Base-by-base conservation (phyloP, 2,329 filamentous ascomycete genomes). In the Colletotrichum eleusines region DNA sequence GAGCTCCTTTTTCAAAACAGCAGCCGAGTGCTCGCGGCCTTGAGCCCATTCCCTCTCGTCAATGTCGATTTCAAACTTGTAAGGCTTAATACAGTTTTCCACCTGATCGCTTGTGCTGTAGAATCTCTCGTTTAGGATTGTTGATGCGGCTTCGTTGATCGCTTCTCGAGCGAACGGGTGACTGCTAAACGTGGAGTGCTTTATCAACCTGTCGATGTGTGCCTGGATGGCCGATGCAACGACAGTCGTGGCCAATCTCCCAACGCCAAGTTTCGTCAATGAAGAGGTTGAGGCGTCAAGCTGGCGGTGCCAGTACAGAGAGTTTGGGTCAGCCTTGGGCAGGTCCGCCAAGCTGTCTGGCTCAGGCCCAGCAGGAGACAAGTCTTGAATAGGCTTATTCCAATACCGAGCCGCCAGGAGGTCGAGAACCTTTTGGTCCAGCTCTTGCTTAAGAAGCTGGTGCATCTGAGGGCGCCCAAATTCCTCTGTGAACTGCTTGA, bases 61-160 rank as follows among this genome's bases (percentile, higher is more conserved):
- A 54, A 99, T 91, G 76, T 99, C 96, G 69, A 99, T 97, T 73
- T 98, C 94, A 75, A 95, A 98, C 79, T 99, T 99, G 85, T 95
- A 99, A 0, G 97, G 96, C 81, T 99, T 99, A 82, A 99, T 97
- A 79, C 95, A 99, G 78, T 98, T 98, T 81, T 99, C 96, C 1
- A 99, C 93, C 81, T 98, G 96, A 77, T 99, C 97, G 73, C 93
- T 96, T 1, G 97, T 99, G 81, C 95, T 96, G 82, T 98, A 98
- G 74, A 97, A 97, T 18, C 95, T 88, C 77, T 99, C 96, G 74
- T 96, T 96, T 16, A 99, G 84, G 63, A 99, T 98, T 33, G 90
- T 92, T 0, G 94, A 92, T 1, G 94, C 94, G 1, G 96, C 95
- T 75, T 98, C 94, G 58, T 90, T 92, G 74, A 99, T 98, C n/a